Conservation (phyloP, 192 early-diverging fungal genomes). For the Backusella morwellensis region DNA sequence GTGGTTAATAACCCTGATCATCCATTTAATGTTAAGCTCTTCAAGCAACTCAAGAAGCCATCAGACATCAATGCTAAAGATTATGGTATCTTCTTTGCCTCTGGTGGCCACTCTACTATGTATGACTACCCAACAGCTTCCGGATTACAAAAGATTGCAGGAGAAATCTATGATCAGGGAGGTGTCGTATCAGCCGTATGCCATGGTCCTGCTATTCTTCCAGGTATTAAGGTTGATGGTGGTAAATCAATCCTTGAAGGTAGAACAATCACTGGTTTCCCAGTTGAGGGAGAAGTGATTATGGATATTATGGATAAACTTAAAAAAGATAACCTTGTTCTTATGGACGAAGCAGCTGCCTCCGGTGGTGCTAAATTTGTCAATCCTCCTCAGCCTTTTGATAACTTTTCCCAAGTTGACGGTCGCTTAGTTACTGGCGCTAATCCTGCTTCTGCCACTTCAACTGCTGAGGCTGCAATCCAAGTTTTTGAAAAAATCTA, state of each 20-base stretch:
- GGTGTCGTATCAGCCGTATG: constrained; percentile 56
- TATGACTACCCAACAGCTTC: constrained; percentile 52
- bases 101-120: constrained; percentile 51
- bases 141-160: constrained; percentile 44
- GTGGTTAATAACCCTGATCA: constrained; percentile 36
- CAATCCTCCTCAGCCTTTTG: constrained; percentile 11
- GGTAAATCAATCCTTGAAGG: constrained; percentile 61
- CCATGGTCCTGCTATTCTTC: constrained; percentile 70
- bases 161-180: constrained; percentile 50
- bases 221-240: constrained; percentile 51
- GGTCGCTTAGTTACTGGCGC: constrained; percentile 74
- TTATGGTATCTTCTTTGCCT: constrained; percentile 55
- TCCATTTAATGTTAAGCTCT: constrained; percentile 43
- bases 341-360: constrained; percentile 39
- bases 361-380: constrained; percentile 24
- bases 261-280: constrained; percentile 71
- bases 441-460: constrained; percentile 63
- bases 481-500: constrained; percentile 6
- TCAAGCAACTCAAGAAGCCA: constrained; percentile 42
- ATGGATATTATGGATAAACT: constrained; percentile 42
- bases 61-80: constrained; percentile 41
- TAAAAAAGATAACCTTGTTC: constrained; percentile 34
- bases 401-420: constrained; percentile 42
- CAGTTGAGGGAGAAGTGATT: constrained; percentile 62
- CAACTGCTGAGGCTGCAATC: constrained; percentile 16